These are phyloP conservation scores for Kentomonas sorsogonicus DNA, from an alignment of 208 protist genomes.

Conservation along the genomic window DNA sequence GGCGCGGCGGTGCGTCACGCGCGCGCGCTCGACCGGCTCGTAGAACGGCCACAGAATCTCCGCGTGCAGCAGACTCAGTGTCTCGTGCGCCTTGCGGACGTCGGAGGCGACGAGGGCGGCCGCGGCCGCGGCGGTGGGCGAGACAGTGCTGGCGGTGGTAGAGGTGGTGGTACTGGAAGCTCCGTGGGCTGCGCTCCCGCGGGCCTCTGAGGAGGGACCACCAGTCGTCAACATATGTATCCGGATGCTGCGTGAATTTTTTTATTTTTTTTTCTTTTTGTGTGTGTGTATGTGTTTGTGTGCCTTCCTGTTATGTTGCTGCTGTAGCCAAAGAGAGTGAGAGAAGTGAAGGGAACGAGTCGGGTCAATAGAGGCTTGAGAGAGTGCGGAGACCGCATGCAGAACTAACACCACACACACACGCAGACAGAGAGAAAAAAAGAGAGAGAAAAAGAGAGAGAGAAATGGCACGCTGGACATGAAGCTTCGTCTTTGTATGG, in stretches of 20 bases:
- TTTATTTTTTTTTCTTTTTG: no score
- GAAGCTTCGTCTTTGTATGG: no score
- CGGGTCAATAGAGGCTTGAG: neutral
- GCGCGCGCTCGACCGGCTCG: slow-evolving; percentile 69
- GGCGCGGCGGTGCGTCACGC: slow-evolving; percentile 62
- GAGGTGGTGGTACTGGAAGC: neutral
- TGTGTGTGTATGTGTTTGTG: no score
- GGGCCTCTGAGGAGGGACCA: neutral
- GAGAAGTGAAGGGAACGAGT: no score
- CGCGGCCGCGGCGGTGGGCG: slow-evolving; percentile 27
- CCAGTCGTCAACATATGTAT: no score
- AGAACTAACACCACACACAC: neutral
- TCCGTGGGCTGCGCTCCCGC: neutral
- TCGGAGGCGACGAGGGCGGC: slow-evolving; percentile 37
- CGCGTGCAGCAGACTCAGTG: slow-evolving; percentile 52
- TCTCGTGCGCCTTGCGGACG: slow-evolving; percentile 53
- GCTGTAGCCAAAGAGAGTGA: no score
- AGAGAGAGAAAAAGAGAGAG: no score
- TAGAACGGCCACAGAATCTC: slow-evolving; percentile 76
- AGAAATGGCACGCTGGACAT: no score
- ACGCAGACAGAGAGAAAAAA: slow-evolving; percentile 1
- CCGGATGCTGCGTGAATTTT: no score
- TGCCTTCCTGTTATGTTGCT: no score
- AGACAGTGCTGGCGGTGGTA: neutral
- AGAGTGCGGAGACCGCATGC: neutral